Conservation (phyloP, 441 rosid species). For the Bruguiera hainesii region DNA sequence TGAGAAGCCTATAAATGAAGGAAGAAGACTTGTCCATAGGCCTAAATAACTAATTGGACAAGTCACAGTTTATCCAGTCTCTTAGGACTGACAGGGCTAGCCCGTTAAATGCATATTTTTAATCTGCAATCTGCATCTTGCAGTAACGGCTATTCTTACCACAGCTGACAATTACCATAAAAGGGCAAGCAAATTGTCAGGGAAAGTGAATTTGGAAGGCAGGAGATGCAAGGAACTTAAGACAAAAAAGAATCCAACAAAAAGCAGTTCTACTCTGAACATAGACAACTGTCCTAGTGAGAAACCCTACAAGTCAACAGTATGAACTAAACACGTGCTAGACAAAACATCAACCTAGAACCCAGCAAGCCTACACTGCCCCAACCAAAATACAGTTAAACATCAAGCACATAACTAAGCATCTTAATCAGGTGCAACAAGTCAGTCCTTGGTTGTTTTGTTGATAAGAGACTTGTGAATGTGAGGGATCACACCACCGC, state of each 20-base stretch:
- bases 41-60: no score
- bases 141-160: no score
- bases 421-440: constrained; percentile 1
- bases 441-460: constrained; percentile 75
- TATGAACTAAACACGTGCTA: constrained; percentile 21
- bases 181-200: no score
- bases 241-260: constrained; percentile 15
- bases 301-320: constrained; percentile 22
- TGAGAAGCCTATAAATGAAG: no score
- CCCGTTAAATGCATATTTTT: no score
- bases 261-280: constrained; percentile 22
- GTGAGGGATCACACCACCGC: constrained; percentile 98
- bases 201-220: background rate
- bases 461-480: constrained; percentile 92
- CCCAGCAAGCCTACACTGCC: constrained; percentile 3
- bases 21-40: no score
- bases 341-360: constrained; percentile 6
- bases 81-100: no score
- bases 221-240: constrained; percentile 2
- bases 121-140: no score
- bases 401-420: background rate
- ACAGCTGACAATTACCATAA: no score
- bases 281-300: constrained; percentile 11
- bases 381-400: constrained; percentile 5
- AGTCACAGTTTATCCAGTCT: no score